Evolutionary conservation across 768 basidiomycete species (phyloP), one percentile per base, ranked within the genome.

Genomic region (Mycena filopes): DNA sequence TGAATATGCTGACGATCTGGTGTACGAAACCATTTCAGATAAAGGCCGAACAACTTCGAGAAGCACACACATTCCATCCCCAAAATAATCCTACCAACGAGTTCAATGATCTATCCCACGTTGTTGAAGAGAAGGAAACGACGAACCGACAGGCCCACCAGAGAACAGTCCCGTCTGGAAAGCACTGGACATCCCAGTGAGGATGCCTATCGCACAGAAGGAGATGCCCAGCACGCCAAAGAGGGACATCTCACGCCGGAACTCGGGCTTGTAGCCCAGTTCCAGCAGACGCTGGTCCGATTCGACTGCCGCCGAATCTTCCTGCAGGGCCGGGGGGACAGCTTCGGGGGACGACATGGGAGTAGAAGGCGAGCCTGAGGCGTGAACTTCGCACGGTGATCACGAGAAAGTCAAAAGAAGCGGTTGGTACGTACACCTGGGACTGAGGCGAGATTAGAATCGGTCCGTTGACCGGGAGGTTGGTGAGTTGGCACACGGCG

Each of bases 91-190:
- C 76, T 76, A 43, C 50, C 40, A 33, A 7, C 33, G n/a, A 72
- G 42, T 23, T 33, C 16, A 16, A 18, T 26, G 11, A 36, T 16
- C 21, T n/a, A n/a, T n/a, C n/a, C n/a, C 21, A 3, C 1, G 21
- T 16, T 15, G n/a, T 11, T 43, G n/a, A 33, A 4, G 20, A 16
- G 25, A 9, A 16, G 20, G 15, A 21, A 9, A 16, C 3, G 2
- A 65, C 67, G 28, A 20, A 75, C 86, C 85, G 29, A 87, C 71
- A 4, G 86, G 86, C 7, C 86, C 87, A 1, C 87, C 86, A 45
- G 84, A 86, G 72, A 87, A 86, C 15, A 87, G 73, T 0, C 87
- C 86, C 0, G 86, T 87, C 69, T 87, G 86, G 63, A 87, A 87
- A 0, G 86, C 86, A 55, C 84, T 85, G 56, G 84, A 85, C 84